A percentile compares a stretch with the other conserved stretches of the same genome.
Evolutionary conservation across 257 asterid species (phyloP).

Genomic region (Solanum virginianum): DNA sequence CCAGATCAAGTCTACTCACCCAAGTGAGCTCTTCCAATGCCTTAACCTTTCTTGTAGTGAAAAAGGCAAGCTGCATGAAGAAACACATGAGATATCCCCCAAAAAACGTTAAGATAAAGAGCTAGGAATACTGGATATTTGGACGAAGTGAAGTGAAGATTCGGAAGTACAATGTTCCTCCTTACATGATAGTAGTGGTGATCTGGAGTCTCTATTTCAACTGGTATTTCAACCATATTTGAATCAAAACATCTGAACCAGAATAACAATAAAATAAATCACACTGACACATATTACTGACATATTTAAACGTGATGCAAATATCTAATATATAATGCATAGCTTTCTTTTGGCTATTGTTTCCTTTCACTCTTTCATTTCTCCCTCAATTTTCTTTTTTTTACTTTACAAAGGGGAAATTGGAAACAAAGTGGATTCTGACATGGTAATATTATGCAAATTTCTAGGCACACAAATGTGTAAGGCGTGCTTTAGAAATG

Average conservation of each 20-base stretch:
- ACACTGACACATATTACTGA: background rate
- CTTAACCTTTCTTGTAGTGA: conserved; percentile 65
- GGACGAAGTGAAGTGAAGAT: background rate
- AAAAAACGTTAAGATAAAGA: background rate
- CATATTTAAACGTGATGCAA: background rate
- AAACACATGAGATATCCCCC: background rate
- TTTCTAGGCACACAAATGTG: background rate
- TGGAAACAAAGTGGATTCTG: background rate
- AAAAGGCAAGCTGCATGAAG: conserved; percentile 67
- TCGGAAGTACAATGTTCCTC: conserved; percentile 5
- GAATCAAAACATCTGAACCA: conserved; percentile 65
- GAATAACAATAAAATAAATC: background rate
- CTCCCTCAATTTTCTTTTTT: background rate
- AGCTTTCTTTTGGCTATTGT: background rate
- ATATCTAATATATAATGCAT: background rate
- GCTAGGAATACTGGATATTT: background rate
- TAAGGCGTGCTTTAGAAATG: background rate
- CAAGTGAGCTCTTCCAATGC: conserved; percentile 97
- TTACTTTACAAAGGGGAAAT: background rate
- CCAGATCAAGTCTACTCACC: conserved; percentile 35
- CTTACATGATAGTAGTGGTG: conserved; percentile 86
- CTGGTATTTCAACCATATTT: conserved; percentile 81
- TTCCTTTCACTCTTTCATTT: background rate
- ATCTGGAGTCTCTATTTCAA: conserved; percentile 77
- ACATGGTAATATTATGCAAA: background rate